Base-by-base conservation (phyloP, 176 grass and related monocot genomes). In the Coix lacrymajobi region DNA sequence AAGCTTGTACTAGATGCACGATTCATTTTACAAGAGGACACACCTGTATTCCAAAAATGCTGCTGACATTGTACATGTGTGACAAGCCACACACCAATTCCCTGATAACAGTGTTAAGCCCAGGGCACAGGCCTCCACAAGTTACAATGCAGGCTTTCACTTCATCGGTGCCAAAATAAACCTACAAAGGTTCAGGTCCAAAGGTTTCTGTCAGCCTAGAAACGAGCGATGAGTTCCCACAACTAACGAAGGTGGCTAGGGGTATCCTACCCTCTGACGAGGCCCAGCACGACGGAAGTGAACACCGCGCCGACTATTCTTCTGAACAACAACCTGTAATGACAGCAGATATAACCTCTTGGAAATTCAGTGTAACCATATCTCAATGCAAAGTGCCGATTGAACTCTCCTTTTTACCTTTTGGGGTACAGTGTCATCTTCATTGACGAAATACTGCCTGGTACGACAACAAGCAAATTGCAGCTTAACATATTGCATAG, bases 111-210 rank as follows among this genome's bases (percentile, higher is more conserved):
- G 96, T 99, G 81, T 96, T 99, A 85, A 99, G 91, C 20, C 96
- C 96, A 87, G 96, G 96, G 83, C 96, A 99, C 68, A 99, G 91
- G 51, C 96, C 96, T 82, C 96, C 96, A 84, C 96, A 99, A 28
- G 91, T 96, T 70, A 99, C 93, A 92, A 99, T 99, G 83, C 96
- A 99, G 48, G 91, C 85, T 77, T 88, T 81, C 26, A 96, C 96
- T 48, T 99, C 93, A 76, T 96, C 93, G 25, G 96, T 80, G 19
- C 95, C 91, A 57, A 94, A 99, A 72, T 96, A 89, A 58, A 99
- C 36, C 96, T 99, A 84, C 75, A 34, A 67, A 83, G 16, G 40
- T 77, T 72, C 4, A 75, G 84, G 62, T 58, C 25, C 37, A 92
- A 79, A 74, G 48, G 26, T 60, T 86, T 77, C 11, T 81, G 29